Conservation (phyloP, 495 filamentous ascomycete genomes). For the Podospora pseudocomata region DNA sequence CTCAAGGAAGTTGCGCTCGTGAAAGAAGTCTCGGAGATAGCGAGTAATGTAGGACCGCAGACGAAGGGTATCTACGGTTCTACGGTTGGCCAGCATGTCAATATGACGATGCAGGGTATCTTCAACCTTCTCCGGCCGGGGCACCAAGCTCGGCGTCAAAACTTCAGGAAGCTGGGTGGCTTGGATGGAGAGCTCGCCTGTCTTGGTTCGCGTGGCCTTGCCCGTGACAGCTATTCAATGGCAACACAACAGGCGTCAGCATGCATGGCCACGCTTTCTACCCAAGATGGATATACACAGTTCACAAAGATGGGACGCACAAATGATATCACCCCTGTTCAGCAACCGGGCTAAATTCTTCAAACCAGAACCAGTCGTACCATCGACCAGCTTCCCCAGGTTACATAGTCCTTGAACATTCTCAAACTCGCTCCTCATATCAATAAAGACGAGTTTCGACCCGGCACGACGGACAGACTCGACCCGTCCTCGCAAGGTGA, state of each 20-base stretch:
- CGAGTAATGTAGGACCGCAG: slow-evolving; percentile 72
- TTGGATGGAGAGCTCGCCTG: slow-evolving; percentile 74
- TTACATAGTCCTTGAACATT: slow-evolving; percentile 72
- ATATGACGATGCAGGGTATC: slow-evolving; percentile 71
- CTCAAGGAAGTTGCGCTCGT: slow-evolving; percentile 69
- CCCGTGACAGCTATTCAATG: slow-evolving; percentile 60
- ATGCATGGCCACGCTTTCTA: neutral
- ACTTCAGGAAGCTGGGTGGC: slow-evolving; percentile 64
- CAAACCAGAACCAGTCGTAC: slow-evolving; percentile 41
- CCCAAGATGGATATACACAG: slow-evolving; percentile 44
- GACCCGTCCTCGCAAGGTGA: slow-evolving; percentile 47
- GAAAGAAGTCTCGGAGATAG: slow-evolving; percentile 68
- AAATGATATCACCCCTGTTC: slow-evolving; percentile 72
- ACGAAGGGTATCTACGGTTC: slow-evolving; percentile 62
- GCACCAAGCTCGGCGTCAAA: slow-evolving; percentile 72
- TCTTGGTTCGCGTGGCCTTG: slow-evolving; percentile 61
- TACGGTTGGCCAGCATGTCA: slow-evolving; percentile 71
- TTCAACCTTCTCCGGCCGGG: slow-evolving; percentile 61
- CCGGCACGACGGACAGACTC: slow-evolving; percentile 42
- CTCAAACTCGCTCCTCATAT: slow-evolving; percentile 66
- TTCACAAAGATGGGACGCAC: slow-evolving; percentile 18
- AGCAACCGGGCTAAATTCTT: slow-evolving; percentile 56
- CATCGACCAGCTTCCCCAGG: slow-evolving; percentile 48
- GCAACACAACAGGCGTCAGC: neutral
- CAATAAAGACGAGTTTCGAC: slow-evolving; percentile 78